Conservation (phyloP, 129 eudicot genomes). For the Sambucus nigra region DNA sequence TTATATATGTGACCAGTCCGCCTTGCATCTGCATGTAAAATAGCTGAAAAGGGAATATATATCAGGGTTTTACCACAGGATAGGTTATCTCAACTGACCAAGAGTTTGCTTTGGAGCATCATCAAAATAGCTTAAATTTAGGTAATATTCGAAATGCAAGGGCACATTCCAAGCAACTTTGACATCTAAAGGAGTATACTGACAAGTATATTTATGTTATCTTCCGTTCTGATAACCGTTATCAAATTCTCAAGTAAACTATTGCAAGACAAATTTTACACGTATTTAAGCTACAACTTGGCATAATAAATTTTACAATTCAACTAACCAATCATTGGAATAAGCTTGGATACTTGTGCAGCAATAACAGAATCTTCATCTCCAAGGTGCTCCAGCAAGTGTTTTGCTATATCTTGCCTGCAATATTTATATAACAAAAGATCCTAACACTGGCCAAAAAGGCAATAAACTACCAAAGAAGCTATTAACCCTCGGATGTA, state of each 20-base stretch:
- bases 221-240: background rate
- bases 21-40: background rate
- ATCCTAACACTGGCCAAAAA: background rate
- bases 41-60: background rate
- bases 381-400: slow-evolving; percentile 50
- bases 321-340: slow-evolving; percentile 59
- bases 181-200: background rate
- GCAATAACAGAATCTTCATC: slow-evolving; percentile 54
- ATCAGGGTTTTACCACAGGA: background rate
- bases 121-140: background rate
- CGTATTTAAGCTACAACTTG: background rate
- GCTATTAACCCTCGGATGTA: background rate
- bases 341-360: slow-evolving; percentile 39
- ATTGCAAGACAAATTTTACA: background rate
- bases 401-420: slow-evolving; percentile 76
- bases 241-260: background rate
- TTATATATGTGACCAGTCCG: background rate
- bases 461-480: background rate
- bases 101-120: background rate
- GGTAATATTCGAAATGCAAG: background rate
- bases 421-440: slow-evolving; percentile 10
- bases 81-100: background rate
- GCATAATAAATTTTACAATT: background rate
- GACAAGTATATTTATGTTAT: background rate
- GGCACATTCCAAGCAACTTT: background rate